Percentiles rank a stretch among this genome's conserved stretches.
These are phyloP conservation scores for Sporobolomyces phaffii DNA, from an alignment of 768 basidiomycete species.

Conservation along the genomic window DNA sequence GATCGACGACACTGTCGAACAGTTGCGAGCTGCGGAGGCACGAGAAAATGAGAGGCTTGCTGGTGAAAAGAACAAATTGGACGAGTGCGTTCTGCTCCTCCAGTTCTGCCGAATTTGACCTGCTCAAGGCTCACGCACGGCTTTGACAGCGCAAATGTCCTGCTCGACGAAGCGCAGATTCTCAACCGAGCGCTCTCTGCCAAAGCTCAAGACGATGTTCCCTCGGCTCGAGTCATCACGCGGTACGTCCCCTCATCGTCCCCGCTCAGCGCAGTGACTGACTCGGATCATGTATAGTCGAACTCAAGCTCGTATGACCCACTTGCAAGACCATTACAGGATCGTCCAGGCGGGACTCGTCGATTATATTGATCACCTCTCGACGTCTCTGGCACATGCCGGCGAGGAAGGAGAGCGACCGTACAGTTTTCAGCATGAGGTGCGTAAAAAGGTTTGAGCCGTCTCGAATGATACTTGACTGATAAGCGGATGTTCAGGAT, in stretches of 20 bases:
- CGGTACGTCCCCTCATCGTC: no score
- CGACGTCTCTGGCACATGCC: neutral
- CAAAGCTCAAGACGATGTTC: neutral
- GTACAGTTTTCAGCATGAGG: no score
- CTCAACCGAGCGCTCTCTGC: neutral
- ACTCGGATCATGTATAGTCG: neutral
- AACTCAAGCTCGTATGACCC: neutral
- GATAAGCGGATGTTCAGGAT: neutral
- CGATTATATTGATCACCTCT: neutral
- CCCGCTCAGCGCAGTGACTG: neutral
- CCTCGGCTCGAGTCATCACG: neutral
- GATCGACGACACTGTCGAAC: neutral
- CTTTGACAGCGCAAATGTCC: neutral
- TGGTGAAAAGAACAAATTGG: neutral
- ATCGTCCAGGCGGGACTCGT: neutral
- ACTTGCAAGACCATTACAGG: neutral
- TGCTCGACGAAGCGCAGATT: neutral
- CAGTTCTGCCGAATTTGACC: no score
- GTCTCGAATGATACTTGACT: neutral
- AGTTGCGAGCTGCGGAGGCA: neutral
- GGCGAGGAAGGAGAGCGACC: neutral
- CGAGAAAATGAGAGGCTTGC: neutral
- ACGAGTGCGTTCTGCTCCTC: neutral
- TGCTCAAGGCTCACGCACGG: no score
- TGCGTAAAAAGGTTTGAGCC: no score